A percentile compares a stretch with the other conserved stretches of the same genome.
Evolutionary conservation across 225 moss, liverwort and hornwort genomes (phyloP).

Genomic region (Pseudoscleropodium purum): DNA sequence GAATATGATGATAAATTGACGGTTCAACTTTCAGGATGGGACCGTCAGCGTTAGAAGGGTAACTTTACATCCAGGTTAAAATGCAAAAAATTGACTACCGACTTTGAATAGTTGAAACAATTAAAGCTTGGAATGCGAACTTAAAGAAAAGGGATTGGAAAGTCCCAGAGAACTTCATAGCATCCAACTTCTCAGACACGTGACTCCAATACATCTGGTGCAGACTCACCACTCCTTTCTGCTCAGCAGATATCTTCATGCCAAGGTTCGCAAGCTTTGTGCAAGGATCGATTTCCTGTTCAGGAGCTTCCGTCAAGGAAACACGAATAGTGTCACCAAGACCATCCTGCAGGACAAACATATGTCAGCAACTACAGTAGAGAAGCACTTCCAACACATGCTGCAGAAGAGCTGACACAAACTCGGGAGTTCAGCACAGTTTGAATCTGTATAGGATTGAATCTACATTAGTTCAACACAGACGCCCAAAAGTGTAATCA

Average conservation of each 20-base stretch:
- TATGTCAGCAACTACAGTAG: not conserved
- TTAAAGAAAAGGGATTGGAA: not conserved
- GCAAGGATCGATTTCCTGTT: slow-evolving; percentile 93
- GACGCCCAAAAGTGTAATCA: not conserved
- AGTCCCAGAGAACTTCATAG: not conserved
- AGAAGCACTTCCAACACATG: not conserved
- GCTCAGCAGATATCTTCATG: slow-evolving; percentile 60
- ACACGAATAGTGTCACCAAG: slow-evolving; percentile 96
- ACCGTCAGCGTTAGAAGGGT: not conserved
- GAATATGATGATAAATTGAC: not conserved
- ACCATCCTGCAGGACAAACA: slow-evolving; percentile 60
- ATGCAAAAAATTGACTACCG: not conserved
- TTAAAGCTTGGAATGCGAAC: not conserved
- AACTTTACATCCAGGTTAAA: not conserved
- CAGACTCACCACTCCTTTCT: slow-evolving; percentile 63
- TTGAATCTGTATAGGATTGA: not conserved
- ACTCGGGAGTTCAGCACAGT: not conserved
- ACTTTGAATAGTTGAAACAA: not conserved
- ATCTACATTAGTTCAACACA: not conserved
- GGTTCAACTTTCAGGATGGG: not conserved
- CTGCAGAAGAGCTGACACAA: not conserved
- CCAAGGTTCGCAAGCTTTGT: slow-evolving; percentile 81
- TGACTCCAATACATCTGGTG: not conserved
- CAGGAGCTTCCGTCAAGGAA: slow-evolving; percentile 93
- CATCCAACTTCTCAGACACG: not conserved